Evolutionary conservation across 345 rosid genomes (phyloP), one percentile per base, ranked within the genome.

Genomic region (Corchorus capsularis): DNA sequence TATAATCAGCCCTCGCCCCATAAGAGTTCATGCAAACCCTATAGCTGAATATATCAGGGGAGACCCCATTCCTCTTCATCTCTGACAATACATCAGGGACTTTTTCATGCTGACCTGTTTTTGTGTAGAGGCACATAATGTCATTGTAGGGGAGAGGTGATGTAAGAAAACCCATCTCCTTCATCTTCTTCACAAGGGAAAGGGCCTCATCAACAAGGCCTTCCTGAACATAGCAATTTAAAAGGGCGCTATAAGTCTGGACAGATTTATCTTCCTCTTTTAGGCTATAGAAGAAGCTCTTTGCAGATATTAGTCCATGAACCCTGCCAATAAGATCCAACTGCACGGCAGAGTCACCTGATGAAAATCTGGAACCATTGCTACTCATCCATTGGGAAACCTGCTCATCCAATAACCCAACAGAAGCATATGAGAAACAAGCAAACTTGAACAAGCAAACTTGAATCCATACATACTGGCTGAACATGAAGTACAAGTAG

Each of bases 291-390:
- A 85, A 83, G 79, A 78, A 85, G 69, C 43, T 76, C 80, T 85
- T 81, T 16, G 85, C 88, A 34, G 72, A 79, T 65, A 79, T 85
- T 10, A 82, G 43, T 20, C 90, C 86, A 9, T 53, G 73, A 83
- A 85, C 85, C 60, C 63, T 79, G 60, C 88, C 84, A 32, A 87
- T 83, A 73, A 87, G 79, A 79, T 85, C 84, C 85, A 87, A 75
- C 75, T 75, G 84, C 72, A 85, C 75, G 16, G 90, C 90, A 37
- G 13, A 62, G 20, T 83, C 87, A 76, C 73, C 43, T 14, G 53
- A 54, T 34, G 85, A 74, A 64, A 87, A 79, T 11, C 68, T 10
- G 2, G 39, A 54, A 57, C n/a, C 32, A 19, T 65, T 74, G 57
- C 65, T 17, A 14, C 79, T 76, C 79, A 78, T 79, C 90, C 90